Evolutionary conservation across 2,329 filamentous ascomycete species (phyloP), one percentile per base, ranked within the genome.

Genomic region (Ceratocystis huliohia): DNA sequence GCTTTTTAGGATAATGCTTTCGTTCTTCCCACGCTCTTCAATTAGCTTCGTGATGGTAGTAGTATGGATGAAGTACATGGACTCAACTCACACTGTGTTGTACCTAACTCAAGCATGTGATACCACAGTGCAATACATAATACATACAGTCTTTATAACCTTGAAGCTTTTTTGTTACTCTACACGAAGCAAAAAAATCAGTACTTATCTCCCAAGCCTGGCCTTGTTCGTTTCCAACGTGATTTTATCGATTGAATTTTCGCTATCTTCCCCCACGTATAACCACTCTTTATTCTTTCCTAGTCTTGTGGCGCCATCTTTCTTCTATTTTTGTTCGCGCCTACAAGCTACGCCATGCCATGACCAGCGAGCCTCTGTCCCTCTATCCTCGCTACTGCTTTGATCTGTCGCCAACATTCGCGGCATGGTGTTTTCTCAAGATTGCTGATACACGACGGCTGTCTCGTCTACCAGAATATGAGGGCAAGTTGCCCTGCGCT

Each of bases 371-470:
- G 57, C 30, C 30, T 30, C 17, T 25, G 22, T 20, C 25, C 20
- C 75, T 82, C 70, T 88, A 87, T 70, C 84, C 82, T 7, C 80
- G 81, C 67, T 86, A 85, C 73, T 86, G 84, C 73, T 86, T 87
- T 72, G 76, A 81, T 68, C 77, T 85, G 37, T 84, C 85, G 17
- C 83, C 83, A 3, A 87, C 84, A 33, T 78, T 82, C 71, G 80
- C 80, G 67, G 77, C 73, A 68, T 88, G 83, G 82, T 86, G 82
- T 70, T 80, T 83, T 64, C 71, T 88, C 62, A 79, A 76, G 48
- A 78, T 76, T 5, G 71, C 72, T 46, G 82, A 86, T 69, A 77
- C 87, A 56, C 75, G 78, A 66, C 69, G 69, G 22, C 74, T 88
- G 50, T 73, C 75, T 48, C 75, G 75, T 56, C 78, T 79, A 69